A percentile compares a stretch with the other conserved stretches of the same genome.
These are phyloP conservation scores for Lachancea mirantina DNA, from an alignment of 805 yeast genomes.

Conservation along the genomic window DNA sequence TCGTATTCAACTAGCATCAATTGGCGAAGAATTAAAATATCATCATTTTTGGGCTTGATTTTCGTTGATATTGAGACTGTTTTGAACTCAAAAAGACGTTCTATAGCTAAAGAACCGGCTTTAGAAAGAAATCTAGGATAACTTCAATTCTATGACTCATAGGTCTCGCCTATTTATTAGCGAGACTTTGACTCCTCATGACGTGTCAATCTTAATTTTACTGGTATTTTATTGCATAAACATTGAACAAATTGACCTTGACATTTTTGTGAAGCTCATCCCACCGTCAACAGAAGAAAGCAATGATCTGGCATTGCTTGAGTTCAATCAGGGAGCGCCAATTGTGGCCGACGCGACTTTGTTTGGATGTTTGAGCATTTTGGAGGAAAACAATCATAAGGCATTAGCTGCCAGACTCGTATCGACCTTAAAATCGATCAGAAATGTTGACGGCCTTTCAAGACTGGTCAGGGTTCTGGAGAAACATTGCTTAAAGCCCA, in stretches of 20 bases:
- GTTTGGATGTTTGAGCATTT: too few relatives aligned
- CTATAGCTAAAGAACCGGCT: too few relatives aligned
- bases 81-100: too few relatives aligned
- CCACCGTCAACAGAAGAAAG: conserved; percentile 1
- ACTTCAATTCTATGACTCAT: too few relatives aligned
- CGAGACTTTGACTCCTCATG: conserved; percentile 21
- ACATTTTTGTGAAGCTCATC: conserved; percentile 1
- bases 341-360: conserved; percentile 1
- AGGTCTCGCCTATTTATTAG: conserved; percentile 7
- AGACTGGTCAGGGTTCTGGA: conserved; percentile 2
- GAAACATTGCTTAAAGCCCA: conserved; percentile 3
- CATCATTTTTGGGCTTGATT: too few relatives aligned
- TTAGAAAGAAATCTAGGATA: too few relatives aligned
- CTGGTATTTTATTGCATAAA: conserved; percentile 17
- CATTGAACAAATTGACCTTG: conserved; percentile 2
- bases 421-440: conserved; percentile 5
- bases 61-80: too few relatives aligned
- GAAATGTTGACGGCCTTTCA: conserved; percentile 5
- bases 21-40: background rate
- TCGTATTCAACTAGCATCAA: background rate
- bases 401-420: conserved; percentile 7
- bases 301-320: background rate
- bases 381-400: conserved; percentile 4
- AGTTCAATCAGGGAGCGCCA: background rate
- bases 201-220: conserved; percentile 18